Percentiles rank a stretch among this genome's conserved stretches.
Conservation (phyloP, 2,329 filamentous ascomycete genomes). For the Uncinocarpus reesii region DNA sequence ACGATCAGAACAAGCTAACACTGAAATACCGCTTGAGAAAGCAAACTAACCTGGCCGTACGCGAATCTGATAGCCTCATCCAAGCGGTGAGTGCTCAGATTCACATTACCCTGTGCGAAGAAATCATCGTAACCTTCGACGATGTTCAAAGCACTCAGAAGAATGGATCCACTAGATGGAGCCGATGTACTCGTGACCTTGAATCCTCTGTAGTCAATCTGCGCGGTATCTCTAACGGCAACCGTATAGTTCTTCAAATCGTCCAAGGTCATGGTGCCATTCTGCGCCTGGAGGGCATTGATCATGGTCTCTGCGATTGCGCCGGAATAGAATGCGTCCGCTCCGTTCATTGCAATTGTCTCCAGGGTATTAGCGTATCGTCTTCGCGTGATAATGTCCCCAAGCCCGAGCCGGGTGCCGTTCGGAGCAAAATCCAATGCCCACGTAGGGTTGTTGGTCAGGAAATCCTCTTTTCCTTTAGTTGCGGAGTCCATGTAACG, state of each 20-base stretch:
- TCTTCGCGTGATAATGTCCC: conserved; percentile 68
- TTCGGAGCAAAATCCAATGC: conserved; percentile 81
- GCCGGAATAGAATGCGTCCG: conserved; percentile 64
- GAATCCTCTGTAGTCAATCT: conserved; percentile 58
- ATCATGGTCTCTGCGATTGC: conserved; percentile 65
- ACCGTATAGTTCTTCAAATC: conserved; percentile 67
- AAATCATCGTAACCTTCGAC: conserved; percentile 65
- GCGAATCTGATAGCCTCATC: conserved; percentile 84
- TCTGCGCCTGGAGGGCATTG: conserved; percentile 52
- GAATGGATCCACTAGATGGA: conserved; percentile 68
- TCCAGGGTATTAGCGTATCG: conserved; percentile 73
- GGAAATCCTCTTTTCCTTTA: conserved; percentile 49
- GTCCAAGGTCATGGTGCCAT: conserved; percentile 75
- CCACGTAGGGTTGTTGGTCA: conserved; percentile 66
- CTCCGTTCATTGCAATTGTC: conserved; percentile 61
- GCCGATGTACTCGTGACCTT: conserved; percentile 56
- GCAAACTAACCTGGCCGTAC: conserved; percentile 50
- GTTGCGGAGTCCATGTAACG: conserved; percentile 56
- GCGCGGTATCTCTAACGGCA: conserved; percentile 52
- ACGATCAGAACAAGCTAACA: background rate
- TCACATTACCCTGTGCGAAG: conserved; percentile 45
- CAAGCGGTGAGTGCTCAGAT: conserved; percentile 69
- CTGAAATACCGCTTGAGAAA: background rate
- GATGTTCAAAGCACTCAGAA: conserved; percentile 66
- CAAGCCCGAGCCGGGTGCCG: conserved; percentile 59